Evolutionary conservation across 2,329 filamentous ascomycete genomes (phyloP), one percentile per base, ranked within the genome.

Genomic region (Neonectria punicea): DNA sequence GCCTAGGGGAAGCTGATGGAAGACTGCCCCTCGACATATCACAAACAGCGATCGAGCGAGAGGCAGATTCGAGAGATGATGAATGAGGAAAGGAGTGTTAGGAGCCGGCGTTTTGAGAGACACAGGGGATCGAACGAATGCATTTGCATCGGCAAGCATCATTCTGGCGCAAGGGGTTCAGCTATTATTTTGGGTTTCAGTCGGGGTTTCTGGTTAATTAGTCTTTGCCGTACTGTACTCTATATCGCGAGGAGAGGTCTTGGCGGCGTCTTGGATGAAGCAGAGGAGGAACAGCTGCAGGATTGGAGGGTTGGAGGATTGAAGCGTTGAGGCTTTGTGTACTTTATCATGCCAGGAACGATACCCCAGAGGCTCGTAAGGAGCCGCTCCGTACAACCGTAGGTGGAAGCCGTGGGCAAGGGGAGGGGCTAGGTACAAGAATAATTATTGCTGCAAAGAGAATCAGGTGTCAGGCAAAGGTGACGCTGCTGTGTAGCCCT

Each of bases 331-430:
- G 57, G 63, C 49, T 70, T 68, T 66, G 50, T 74, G 66, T 74
- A 73, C 67, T 73, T 74, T 73, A 65, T 63, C 67, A 72, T 71
- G 65, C 46, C 64, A 71, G 67, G 63, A 73, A 73, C 70, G 73
- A 75, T 75, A 75, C 73, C 73, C 73, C 66, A 67, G 67, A 68
- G 69, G 70, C 66, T 73, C 54, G 53, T 49, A 61, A 61, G 53
- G 63, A 61, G 63, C 53, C 56, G 65, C 70, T 71, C 54, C 65
- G 68, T 66, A 67, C 32, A 56, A 65, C 57, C 41, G 32, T 64
- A 53, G 49, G 56, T 61, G 53, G 58, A 60, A 32, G 51, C 20
- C 30, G 43, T 44, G 18, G 46, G 41, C 18, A 54, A 11, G 22
- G 25, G 39, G 39, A 39, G n/a, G 32, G 30, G 22, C 46, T 44